Evolutionary conservation across 768 basidiomycete genomes (phyloP).

Genomic region (Leccinum truebloodii): DNA sequence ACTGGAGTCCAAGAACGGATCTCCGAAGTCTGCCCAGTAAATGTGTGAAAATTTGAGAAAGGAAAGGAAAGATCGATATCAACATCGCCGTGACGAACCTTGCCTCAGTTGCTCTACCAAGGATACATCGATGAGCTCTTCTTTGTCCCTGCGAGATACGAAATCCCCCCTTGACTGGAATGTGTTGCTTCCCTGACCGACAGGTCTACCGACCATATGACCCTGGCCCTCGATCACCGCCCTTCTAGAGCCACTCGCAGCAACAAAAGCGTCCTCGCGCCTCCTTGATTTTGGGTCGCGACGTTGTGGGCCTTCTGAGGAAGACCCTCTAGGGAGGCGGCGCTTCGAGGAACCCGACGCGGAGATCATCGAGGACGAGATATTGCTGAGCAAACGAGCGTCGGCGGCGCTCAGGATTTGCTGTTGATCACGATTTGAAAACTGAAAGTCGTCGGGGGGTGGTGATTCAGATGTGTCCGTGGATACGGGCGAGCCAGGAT

Average conservation of each 20-base stretch:
- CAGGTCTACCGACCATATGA: constrained; percentile 7
- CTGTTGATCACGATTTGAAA: constrained; percentile 32
- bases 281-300: constrained; percentile 54
- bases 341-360: constrained; percentile 46
- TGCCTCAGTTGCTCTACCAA: constrained; percentile 56
- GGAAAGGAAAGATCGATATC: constrained; percentile 4
- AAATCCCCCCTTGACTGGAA: constrained; percentile 37
- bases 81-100: constrained; percentile 36
- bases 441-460: constrained; percentile 37
- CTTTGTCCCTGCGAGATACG: constrained; percentile 52
- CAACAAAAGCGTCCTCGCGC: constrained; percentile 42
- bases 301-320: constrained; percentile 42
- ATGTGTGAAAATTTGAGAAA: constrained; percentile 1
- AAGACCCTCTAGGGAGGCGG: constrained; percentile 49
- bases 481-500: constrained; percentile 38
- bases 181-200: constrained; percentile 20
- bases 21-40: constrained; percentile 47
- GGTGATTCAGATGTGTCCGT: constrained; percentile 41
- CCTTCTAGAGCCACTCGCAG: constrained; percentile 25
- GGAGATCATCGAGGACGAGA: constrained; percentile 22
- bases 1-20: constrained; percentile 49
- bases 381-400: constrained; percentile 19
- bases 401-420: constrained; percentile 23
- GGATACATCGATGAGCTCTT: constrained; percentile 51
- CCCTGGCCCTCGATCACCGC: constrained; percentile 25